A percentile compares a stretch with the other conserved stretches of the same genome.
Evolutionary conservation across 805 yeast genomes (phyloP).

Genomic region (Babjeviella inositovora): DNA sequence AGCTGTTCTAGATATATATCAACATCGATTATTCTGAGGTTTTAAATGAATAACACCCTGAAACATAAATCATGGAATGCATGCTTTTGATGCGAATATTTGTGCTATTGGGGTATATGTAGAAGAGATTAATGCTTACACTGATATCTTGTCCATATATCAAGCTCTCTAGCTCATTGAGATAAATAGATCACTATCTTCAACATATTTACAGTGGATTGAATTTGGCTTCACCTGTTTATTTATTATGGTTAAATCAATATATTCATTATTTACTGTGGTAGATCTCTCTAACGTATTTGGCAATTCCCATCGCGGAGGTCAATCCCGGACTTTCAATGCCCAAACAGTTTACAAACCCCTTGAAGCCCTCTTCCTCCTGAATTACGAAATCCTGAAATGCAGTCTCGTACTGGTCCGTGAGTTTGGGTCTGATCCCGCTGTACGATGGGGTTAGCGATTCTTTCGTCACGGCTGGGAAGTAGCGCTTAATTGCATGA

Average conservation of each 20-base stretch:
- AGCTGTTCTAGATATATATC: too few relatives aligned
- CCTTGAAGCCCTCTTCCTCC: slow-evolving; percentile 57
- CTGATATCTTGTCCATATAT: neutral
- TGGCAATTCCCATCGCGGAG: slow-evolving; percentile 68
- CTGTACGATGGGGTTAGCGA: slow-evolving; percentile 53
- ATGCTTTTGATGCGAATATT: too few relatives aligned
- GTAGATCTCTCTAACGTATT: slow-evolving; percentile 32
- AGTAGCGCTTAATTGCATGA: slow-evolving; percentile 41
- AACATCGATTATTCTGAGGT: too few relatives aligned
- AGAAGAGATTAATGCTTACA: slow-evolving; percentile 1
- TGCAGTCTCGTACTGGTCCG: slow-evolving; percentile 20
- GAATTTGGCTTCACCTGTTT: neutral
- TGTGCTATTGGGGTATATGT: slow-evolving; percentile 2
- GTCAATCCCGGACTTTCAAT: slow-evolving; percentile 91
- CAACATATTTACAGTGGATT: neutral
- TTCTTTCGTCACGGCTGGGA: slow-evolving; percentile 35
- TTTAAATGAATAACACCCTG: too few relatives aligned
- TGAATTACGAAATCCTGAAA: slow-evolving; percentile 65
- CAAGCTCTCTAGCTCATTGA: slow-evolving; percentile 3
- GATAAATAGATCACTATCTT: slow-evolving; percentile 1
- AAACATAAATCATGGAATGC: too few relatives aligned
- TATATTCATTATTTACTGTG: slow-evolving; percentile 4
- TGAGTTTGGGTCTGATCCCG: slow-evolving; percentile 75
- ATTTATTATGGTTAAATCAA: neutral
- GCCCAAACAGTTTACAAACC: slow-evolving; percentile 67